These are phyloP conservation scores for Loxodes magnus DNA, from an alignment of 73 alveolate genomes.

Conservation along the genomic window DNA sequence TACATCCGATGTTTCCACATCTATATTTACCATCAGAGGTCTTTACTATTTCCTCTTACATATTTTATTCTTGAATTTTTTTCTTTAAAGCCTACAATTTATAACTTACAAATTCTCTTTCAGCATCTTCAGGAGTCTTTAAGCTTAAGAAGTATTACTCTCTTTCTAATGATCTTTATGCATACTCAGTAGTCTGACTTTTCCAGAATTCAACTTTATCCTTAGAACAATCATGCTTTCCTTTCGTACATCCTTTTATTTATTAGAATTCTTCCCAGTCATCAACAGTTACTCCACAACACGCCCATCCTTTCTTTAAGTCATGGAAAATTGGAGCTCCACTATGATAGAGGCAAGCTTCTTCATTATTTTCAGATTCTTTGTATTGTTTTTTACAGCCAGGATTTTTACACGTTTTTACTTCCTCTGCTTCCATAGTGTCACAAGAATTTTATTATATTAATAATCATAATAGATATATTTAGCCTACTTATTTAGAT, in stretches of 20 bases:
- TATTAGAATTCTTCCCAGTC: slow-evolving; percentile 99
- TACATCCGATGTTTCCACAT: slow-evolving; percentile 11
- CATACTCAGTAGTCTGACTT: not conserved
- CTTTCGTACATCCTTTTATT: slow-evolving; percentile 89
- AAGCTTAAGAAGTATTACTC: not conserved
- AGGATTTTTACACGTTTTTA: slow-evolving; percentile 69
- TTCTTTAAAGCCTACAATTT: too few relatives aligned
- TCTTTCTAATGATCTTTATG: not conserved
- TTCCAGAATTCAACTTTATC: not conserved
- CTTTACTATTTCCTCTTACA: not conserved
- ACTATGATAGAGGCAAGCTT: slow-evolving; percentile 77
- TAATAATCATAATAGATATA: too few relatives aligned
- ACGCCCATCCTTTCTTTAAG: slow-evolving; percentile 90
- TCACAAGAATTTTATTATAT: too few relatives aligned
- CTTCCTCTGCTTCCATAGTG: too few relatives aligned
- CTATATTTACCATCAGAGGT: not conserved
- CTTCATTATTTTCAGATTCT: slow-evolving; percentile 68
- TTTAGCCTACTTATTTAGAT: too few relatives aligned
- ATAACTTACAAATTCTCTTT: slow-evolving; percentile 6
- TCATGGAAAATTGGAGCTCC: slow-evolving; percentile 96
- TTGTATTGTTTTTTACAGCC: slow-evolving; percentile 82
- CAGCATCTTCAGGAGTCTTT: slow-evolving; percentile 2
- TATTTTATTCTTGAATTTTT: not conserved
- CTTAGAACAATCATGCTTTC: slow-evolving; percentile 51
- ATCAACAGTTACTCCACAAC: slow-evolving; percentile 85